These are phyloP conservation scores for Lipomyces sp. DNA, from an alignment of 805 yeast species.

Conservation along the genomic window DNA sequence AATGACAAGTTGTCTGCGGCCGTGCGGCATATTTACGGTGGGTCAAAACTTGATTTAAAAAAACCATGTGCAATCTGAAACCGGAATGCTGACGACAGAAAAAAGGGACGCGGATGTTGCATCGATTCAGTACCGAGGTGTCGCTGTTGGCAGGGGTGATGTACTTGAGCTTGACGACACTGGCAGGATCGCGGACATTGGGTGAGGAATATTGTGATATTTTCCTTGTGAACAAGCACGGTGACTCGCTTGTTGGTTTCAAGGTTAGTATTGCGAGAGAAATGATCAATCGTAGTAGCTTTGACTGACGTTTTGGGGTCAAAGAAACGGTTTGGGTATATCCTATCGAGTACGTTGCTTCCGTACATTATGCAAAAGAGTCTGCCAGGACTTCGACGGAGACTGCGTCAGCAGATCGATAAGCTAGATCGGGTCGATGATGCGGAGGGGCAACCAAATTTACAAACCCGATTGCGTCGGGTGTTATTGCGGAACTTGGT, in stretches of 20 bases:
- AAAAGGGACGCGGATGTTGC: constrained; percentile 58
- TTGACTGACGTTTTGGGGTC: constrained; percentile 12
- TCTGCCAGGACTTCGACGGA: constrained; percentile 35
- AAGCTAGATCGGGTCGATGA: background rate
- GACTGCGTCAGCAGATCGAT: constrained; percentile 36
- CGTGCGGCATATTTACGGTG: constrained; percentile 54
- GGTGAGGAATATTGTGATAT: constrained; percentile 95
- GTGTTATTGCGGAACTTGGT: constrained; percentile 26
- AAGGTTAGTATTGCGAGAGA: background rate
- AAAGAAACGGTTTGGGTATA: constrained; percentile 59
- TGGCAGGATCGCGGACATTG: constrained; percentile 75
- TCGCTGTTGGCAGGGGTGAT: constrained; percentile 60
- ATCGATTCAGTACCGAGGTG: constrained; percentile 66
- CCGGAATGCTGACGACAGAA: too few relatives aligned
- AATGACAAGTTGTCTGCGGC: constrained; percentile 61
- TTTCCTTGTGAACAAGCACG: constrained; percentile 54
- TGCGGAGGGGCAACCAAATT: background rate
- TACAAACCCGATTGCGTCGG: constrained; percentile 6
- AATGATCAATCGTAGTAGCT: too few relatives aligned
- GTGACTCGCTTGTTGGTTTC: background rate
- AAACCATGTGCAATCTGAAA: constrained; percentile 2
- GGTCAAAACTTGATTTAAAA: background rate
- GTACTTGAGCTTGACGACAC: constrained; percentile 76
- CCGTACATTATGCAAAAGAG: constrained; percentile 56
- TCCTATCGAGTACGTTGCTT: constrained; percentile 62